These are phyloP conservation scores for Dacryopinax primogenitus DNA, from an alignment of 768 basidiomycete genomes.

Conservation along the genomic window DNA sequence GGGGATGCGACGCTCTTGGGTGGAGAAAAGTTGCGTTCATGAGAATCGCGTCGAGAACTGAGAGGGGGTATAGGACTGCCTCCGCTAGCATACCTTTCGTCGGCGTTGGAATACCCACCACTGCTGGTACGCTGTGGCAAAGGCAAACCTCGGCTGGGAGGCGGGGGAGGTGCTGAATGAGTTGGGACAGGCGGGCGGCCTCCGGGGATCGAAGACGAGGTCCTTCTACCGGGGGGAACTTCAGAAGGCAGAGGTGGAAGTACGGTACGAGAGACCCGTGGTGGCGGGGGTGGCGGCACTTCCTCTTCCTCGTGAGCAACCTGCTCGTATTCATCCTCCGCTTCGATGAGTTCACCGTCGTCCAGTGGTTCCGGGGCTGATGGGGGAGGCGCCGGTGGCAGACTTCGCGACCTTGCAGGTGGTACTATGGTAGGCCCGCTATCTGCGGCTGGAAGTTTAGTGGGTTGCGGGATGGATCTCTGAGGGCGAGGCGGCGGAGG, in stretches of 20 bases:
- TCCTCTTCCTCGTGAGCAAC: constrained; percentile 36
- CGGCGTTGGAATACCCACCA: not conserved
- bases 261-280: constrained; percentile 30
- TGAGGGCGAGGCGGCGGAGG: constrained; percentile 17
- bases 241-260: constrained; percentile 13
- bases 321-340: constrained; percentile 50
- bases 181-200: constrained; percentile 39
- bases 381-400: not conserved
- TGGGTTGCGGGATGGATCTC: not conserved
- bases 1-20: not conserved
- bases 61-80: not conserved
- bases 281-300: constrained; percentile 40
- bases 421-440: constrained; percentile 19
- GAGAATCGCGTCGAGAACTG: constrained; percentile 7
- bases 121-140: constrained; percentile 8
- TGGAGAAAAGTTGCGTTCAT: not conserved
- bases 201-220: constrained; percentile 22
- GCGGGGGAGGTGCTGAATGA: constrained; percentile 33
- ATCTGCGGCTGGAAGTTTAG: constrained; percentile 15
- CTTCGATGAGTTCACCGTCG: constrained; percentile 58
- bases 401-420: constrained; percentile 5
- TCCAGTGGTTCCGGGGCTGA: constrained; percentile 40
- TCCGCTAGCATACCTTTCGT: not conserved
- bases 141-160: constrained; percentile 25
- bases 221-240: constrained; percentile 12